phyloP scores from a whole-genome alignment of 441 rosid species.

The Gossypium aridum region DNA sequence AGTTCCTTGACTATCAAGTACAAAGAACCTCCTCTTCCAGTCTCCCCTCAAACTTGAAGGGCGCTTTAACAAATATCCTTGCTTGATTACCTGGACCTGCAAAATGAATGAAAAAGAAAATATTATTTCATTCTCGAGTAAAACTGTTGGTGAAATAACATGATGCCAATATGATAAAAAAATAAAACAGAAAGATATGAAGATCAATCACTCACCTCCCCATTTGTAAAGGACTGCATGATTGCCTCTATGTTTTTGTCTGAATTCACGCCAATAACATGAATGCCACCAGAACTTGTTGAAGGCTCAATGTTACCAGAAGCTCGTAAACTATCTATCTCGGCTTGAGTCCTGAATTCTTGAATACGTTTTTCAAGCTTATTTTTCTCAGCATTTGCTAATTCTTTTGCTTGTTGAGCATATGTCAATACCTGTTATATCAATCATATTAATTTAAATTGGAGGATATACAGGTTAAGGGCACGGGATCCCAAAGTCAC shows the following conservation, averaged over 20 bases:
- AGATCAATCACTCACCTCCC: constrained; percentile 49
- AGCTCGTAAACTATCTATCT: constrained; percentile 47
- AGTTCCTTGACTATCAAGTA: constrained; percentile 77
- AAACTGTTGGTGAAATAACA: constrained; percentile 5
- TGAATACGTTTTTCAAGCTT: constrained; percentile 85
- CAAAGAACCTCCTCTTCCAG: constrained; percentile 93
- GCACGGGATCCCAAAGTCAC: not conserved
- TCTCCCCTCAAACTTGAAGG: constrained; percentile 72
- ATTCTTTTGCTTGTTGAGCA: constrained; percentile 89
- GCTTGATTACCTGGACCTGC: constrained; percentile 63
- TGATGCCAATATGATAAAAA: constrained; percentile 9
- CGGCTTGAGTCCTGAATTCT: constrained; percentile 85
- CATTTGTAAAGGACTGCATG: constrained; percentile 48
- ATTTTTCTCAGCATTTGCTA: constrained; percentile 72
- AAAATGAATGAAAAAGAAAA: constrained; percentile 6
- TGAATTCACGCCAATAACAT: constrained; percentile 37
- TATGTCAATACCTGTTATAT: constrained; percentile 61
- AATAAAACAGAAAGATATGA: not conserved
- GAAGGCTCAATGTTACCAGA: constrained; percentile 41
- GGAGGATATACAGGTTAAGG: not conserved
- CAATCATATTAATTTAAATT: not conserved
- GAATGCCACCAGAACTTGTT: constrained; percentile 32
- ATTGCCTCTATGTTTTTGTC: constrained; percentile 53
- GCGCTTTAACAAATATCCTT: constrained; percentile 82
- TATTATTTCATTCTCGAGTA: constrained; percentile 6